These are phyloP conservation scores for Salix exigua DNA, from an alignment of 345 rosid genomes.

Conservation along the genomic window DNA sequence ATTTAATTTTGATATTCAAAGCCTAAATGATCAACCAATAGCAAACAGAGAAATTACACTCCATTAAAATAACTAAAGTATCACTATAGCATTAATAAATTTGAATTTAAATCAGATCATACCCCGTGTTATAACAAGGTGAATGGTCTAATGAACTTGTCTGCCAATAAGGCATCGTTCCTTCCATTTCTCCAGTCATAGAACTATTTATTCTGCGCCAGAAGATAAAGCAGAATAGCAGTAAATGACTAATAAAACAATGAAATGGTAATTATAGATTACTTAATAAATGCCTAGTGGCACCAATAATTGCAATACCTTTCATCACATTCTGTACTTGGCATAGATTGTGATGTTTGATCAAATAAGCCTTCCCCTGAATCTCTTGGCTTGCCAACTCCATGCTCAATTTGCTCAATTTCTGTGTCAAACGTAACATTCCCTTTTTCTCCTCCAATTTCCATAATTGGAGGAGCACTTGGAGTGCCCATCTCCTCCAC, in stretches of 20 bases:
- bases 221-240: slow-evolving; percentile 6
- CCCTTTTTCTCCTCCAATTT: slow-evolving; percentile 42
- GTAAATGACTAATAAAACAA: neutral
- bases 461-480: slow-evolving; percentile 86
- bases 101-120: slow-evolving; percentile 2
- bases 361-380: slow-evolving; percentile 30
- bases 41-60: neutral
- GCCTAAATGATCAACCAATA: neutral
- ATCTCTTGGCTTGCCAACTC: slow-evolving; percentile 26
- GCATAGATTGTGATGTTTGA: slow-evolving; percentile 22
- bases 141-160: slow-evolving; percentile 42
- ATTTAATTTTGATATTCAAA: neutral
- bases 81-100: neutral
- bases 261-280: neutral
- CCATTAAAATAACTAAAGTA: neutral
- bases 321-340: slow-evolving; percentile 36
- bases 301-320: slow-evolving; percentile 39
- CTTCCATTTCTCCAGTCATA: slow-evolving; percentile 31
- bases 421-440: slow-evolving; percentile 38
- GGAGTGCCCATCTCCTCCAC: slow-evolving; percentile 68
- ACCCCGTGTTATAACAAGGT: slow-evolving; percentile 59
- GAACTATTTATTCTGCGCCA: slow-evolving; percentile 36
- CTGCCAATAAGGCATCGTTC: slow-evolving; percentile 48
- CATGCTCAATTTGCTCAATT: slow-evolving; percentile 27
- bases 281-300: neutral